Conservation (phyloP, 441 rosid genomes). For the Populus trichocarpa region DNA sequence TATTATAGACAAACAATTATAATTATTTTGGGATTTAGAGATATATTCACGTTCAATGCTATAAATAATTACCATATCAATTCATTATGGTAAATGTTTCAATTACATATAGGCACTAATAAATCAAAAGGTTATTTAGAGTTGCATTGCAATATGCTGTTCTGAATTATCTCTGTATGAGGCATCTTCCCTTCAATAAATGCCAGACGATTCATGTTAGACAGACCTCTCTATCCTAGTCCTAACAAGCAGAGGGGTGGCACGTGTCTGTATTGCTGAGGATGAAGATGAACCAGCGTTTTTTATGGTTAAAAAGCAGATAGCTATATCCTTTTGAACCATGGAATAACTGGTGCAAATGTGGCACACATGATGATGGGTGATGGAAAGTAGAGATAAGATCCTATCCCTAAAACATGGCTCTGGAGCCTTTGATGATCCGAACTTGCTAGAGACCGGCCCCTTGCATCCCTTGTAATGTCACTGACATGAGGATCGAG, state of each 20-base stretch:
- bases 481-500: not conserved
- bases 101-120: too few relatives aligned
- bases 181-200: too few relatives aligned
- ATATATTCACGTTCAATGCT: too few relatives aligned
- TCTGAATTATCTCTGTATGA: too few relatives aligned
- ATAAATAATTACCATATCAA: too few relatives aligned
- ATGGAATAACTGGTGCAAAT: conserved; percentile 20
- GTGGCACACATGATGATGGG: conserved; percentile 4
- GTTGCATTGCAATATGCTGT: too few relatives aligned
- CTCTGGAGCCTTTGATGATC: conserved; percentile 10
- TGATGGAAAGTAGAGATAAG: conserved; percentile 36
- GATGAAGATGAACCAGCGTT: not conserved
- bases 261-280: not conserved
- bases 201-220: too few relatives aligned
- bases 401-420: conserved; percentile 45
- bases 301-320: not conserved
- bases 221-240: too few relatives aligned
- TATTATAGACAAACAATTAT: too few relatives aligned
- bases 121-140: too few relatives aligned
- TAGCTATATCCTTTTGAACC: not conserved
- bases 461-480: conserved; percentile 1
- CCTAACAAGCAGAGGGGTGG: not conserved
- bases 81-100: too few relatives aligned
- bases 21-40: too few relatives aligned
- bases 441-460: not conserved